Evolutionary conservation across 768 basidiomycete genomes (phyloP).

Genomic region (Leccinum boreale): DNA sequence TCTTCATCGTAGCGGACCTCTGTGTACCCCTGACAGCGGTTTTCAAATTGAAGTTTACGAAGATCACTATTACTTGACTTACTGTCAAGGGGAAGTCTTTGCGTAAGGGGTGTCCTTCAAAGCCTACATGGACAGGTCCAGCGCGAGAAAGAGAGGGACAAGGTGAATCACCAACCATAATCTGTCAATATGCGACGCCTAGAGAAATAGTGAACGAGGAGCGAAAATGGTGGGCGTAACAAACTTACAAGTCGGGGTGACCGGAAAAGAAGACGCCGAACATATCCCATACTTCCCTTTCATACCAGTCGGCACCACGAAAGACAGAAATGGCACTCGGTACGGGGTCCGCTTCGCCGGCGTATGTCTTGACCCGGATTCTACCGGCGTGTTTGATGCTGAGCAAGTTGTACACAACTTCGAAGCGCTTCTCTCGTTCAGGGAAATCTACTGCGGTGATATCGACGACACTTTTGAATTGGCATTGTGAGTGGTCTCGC

Average conservation of each 20-base stretch:
- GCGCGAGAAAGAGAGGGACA: not conserved
- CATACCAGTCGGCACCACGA: conserved; percentile 97
- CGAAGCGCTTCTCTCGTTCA: conserved; percentile 88
- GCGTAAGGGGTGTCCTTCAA: conserved; percentile 95
- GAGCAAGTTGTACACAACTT: conserved; percentile 94
- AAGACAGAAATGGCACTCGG: conserved; percentile 79
- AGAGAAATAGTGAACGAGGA: conserved; percentile 10
- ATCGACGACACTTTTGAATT: conserved; percentile 91
- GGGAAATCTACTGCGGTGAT: conserved; percentile 96
- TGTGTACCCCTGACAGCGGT: conserved; percentile 78
- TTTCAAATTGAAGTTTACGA: not conserved
- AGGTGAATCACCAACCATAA: conserved; percentile 59
- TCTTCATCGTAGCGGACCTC: conserved; percentile 98
- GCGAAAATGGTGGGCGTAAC: conserved; percentile 6
- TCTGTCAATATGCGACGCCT: conserved; percentile 97
- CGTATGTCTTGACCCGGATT: conserved; percentile 96
- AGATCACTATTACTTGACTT: conserved; percentile 24
- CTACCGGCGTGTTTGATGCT: conserved; percentile 76
- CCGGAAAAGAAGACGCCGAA: conserved; percentile 95
- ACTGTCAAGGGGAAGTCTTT: conserved; percentile 99
- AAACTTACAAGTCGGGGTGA: conserved; percentile 90
- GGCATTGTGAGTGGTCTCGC: conserved; percentile 92
- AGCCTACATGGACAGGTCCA: conserved; percentile 47
- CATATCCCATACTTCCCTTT: conserved; percentile 97
- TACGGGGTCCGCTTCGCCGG: conserved; percentile 87